Conservation (phyloP, 176 grass and related monocot species). For the Eleusine indica region DNA sequence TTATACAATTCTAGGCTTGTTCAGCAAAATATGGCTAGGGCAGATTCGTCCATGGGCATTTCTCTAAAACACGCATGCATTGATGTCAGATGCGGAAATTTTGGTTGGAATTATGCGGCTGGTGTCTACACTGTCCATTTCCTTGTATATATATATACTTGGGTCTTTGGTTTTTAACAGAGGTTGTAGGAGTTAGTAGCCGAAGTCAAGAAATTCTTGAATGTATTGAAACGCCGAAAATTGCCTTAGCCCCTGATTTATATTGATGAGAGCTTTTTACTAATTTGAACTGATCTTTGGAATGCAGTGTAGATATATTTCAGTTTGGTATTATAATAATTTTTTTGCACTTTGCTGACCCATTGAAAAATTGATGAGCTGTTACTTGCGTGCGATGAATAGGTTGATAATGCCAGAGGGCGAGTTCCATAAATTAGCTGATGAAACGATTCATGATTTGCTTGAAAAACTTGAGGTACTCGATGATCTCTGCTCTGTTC, state of each 20-base stretch:
- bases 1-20: background rate
- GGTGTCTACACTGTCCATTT: background rate
- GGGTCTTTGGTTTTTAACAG: background rate
- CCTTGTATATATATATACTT: background rate
- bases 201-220: background rate
- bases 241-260: background rate
- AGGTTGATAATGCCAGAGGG: conserved; percentile 75
- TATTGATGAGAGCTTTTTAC: background rate
- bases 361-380: background rate
- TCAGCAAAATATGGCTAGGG: background rate
- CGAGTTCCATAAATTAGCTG: conserved; percentile 80
- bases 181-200: background rate
- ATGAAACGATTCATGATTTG: conserved; percentile 78
- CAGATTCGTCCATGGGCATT: background rate
- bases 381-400: background rate
- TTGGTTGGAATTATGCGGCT: background rate
- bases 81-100: background rate
- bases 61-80: background rate
- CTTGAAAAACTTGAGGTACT: conserved; percentile 80
- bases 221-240: background rate
- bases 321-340: background rate
- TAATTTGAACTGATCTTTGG: background rate
- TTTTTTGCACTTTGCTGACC: background rate
- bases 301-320: background rate
- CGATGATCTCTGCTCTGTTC: background rate